Base-by-base conservation (phyloP, 2,329 filamentous ascomycete genomes). In the Penicillium paneum region DNA sequence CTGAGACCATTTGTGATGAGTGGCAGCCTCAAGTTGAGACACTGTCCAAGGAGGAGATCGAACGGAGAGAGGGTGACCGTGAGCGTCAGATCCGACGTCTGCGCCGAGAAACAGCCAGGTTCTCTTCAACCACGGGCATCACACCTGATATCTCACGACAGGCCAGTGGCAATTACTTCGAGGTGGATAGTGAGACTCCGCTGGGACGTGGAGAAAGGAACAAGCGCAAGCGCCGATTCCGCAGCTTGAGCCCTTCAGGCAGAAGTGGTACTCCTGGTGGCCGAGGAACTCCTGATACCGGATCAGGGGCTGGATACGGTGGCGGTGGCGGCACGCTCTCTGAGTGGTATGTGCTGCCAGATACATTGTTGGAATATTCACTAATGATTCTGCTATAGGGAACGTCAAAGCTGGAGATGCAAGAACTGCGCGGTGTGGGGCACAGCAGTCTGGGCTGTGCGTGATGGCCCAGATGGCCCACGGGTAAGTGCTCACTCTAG, bases 211-310 rank as follows among this genome's bases (percentile, higher is more conserved):
- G 93, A 24, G 93, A 97, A 75, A 80, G 93, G 42, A 94, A 89
- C 65, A 97, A 96, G 81, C 96, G 96, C 81, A 97, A 97, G 83
- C 83, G 90, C 61, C 83, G 92, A 26, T 96, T 97, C 78, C 84
- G 92, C 63, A 96, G 91, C 72, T 74, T 96, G 58, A 95, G 91
- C 67, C 93, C 94, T 0, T 75, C 86, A 19, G 89, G 83, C n/a
- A 82, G 86, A 59, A 78, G 81, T 32, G 82, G 82, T 15, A 89
- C 87, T 6, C 86, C 85, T 1, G 85, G 84, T 53, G 86, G 83
- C 7, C 79, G 92, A 54, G 89, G 89, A 11, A 97, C 92, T 1
- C 92, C 91, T 0, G 92, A 95, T 63, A 78, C 70, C 12, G 70
- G 78, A 45, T 79, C 79, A 7, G 81, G 74, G 36, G 83, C 86